Base-by-base conservation (phyloP, 139 green algal genomes). In the Eudorina sp. region DNA sequence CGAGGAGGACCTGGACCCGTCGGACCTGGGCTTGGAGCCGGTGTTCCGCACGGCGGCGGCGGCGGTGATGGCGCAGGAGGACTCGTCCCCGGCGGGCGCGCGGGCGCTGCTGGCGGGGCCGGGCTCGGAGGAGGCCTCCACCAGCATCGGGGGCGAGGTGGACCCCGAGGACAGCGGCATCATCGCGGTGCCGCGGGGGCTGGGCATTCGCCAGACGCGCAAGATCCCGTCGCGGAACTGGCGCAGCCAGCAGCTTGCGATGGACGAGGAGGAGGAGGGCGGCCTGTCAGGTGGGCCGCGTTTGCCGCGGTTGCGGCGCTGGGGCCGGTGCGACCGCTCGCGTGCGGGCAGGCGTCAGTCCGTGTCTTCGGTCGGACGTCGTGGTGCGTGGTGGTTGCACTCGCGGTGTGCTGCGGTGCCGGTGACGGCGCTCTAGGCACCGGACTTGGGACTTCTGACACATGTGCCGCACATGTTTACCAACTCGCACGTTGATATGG, bases 241-340 rank as follows among this genome's bases (percentile, higher is more conserved):
- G 81, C 81, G 62, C 31, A 78, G 25, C 64, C 64, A 68, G 31
- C n/a, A 87, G 27, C 18, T 64, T 25, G 3, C 40, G 34, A 8
- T 87, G 29, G 80, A 68, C 21, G 81, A 87, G 13, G 80, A 86
- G 41, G 80, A 86, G 13, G 80, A 86, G 41, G 80, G 77, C 4
- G 45, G n/a, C 25, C 16, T 77, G 3, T 41, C 62, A 9, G 80
- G 80, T 86, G 58, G 27, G 66, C 34, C 34, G 55, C 55, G 6
- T 25, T 23, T 66, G 23, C 23, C 23, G 55, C 55, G 27, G 55
- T 66, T 66, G 5, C 55, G n/a, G n/a, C n/a, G n/a, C n/a, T n/a
- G n/a, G n/a, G n/a, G n/a, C n/a, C n/a, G n/a, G n/a, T n/a, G n/a
- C n/a, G n/a, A n/a, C n/a, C n/a, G n/a, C n/a, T n/a, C n/a, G n/a